A percentile compares a stretch with the other conserved stretches of the same genome.
Evolutionary conservation across 345 rosid species (phyloP).

Genomic region (Citrus trifoliata): DNA sequence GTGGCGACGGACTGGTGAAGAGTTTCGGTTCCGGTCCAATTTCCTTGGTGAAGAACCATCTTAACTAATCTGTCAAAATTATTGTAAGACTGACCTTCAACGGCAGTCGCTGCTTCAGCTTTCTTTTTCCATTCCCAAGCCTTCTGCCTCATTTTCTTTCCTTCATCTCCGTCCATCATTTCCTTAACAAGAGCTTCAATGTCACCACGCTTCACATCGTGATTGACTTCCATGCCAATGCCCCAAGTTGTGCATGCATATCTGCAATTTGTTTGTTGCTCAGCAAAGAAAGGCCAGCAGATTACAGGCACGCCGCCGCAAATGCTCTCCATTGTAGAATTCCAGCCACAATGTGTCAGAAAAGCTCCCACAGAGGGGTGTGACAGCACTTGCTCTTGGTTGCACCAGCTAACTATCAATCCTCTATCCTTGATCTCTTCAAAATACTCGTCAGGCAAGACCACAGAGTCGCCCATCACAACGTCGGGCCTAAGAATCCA

Average conservation of each 20-base stretch:
- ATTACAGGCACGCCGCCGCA: background rate
- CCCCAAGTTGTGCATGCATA: constrained; percentile 17
- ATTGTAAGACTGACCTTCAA: constrained; percentile 1
- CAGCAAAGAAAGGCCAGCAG: constrained; percentile 14
- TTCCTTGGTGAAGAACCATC: background rate
- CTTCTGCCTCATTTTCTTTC: background rate
- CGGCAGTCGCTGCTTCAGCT: background rate
- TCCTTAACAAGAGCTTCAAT: constrained; percentile 7
- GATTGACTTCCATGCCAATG: constrained; percentile 16
- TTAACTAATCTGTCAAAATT: background rate
- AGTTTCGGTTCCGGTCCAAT: too few relatives aligned
- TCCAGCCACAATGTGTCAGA: constrained; percentile 29
- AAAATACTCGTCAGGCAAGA: constrained; percentile 11
- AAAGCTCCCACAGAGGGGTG: constrained; percentile 22
- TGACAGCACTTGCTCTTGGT: constrained; percentile 2
- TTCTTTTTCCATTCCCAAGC: constrained; percentile 2
- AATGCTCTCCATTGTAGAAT: constrained; percentile 8
- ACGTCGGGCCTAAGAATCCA: constrained; percentile 31
- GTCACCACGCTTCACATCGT: constrained; percentile 15
- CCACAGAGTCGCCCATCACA: constrained; percentile 5
- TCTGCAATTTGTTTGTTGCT: constrained; percentile 6
- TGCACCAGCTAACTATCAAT: background rate
- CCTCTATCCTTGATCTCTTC: constrained; percentile 20
- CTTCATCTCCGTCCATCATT: constrained; percentile 3
- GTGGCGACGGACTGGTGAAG: too few relatives aligned